Evolutionary conservation across 2,329 filamentous ascomycete genomes (phyloP).

Genomic region (Pseudomassariella vexata): DNA sequence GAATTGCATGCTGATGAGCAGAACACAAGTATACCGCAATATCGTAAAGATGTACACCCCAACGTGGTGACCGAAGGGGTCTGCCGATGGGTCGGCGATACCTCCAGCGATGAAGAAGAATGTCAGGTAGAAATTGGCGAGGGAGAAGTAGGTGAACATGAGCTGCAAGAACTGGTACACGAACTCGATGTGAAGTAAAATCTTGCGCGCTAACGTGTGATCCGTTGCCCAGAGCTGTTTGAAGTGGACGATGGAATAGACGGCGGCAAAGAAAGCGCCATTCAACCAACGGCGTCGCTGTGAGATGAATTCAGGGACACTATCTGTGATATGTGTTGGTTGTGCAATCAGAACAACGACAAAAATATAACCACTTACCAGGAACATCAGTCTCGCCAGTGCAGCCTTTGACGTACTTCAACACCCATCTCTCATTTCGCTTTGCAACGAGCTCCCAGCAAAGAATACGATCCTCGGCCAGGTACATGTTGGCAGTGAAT

Average conservation of each 20-base stretch:
- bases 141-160: constrained; percentile 93
- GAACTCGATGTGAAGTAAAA: constrained; percentile 91
- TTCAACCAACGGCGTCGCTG: constrained; percentile 97
- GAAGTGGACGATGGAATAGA: constrained; percentile 95
- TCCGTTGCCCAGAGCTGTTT: constrained; percentile 90
- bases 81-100: constrained; percentile 68
- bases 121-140: constrained; percentile 97
- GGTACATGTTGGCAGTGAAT: constrained; percentile 98
- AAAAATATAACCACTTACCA: constrained; percentile 49
- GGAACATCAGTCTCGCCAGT: constrained; percentile 97
- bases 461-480: constrained; percentile 94
- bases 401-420: constrained; percentile 96
- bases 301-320: constrained; percentile 94
- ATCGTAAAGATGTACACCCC: constrained; percentile 81
- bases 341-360: not conserved
- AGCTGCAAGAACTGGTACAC: constrained; percentile 91
- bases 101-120: constrained; percentile 98
- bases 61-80: constrained; percentile 87
- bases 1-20: constrained; percentile 91
- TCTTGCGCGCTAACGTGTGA: constrained; percentile 82
- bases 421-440: constrained; percentile 87
- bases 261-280: constrained; percentile 95
- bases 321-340: constrained; percentile 50
- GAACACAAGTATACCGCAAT: constrained; percentile 75
- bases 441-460: constrained; percentile 97